Percentiles rank a stretch among this genome's conserved stretches.
These are phyloP conservation scores for Penicillium freii DNA, from an alignment of 2,329 filamentous ascomycete species.

Conservation along the genomic window DNA sequence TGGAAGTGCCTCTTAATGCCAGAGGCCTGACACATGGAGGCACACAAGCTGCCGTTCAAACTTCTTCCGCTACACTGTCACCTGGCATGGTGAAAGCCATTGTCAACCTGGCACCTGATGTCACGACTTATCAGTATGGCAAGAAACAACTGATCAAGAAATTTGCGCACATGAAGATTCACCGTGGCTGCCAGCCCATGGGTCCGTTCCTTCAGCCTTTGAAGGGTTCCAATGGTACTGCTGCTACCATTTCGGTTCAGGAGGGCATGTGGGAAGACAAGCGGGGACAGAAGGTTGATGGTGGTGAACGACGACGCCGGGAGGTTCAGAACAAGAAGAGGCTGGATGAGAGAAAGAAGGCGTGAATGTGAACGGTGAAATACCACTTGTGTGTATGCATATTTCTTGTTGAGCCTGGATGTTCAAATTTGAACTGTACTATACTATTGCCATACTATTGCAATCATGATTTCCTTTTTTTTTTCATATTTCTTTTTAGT, in stretches of 20 bases:
- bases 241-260: conserved; percentile 66
- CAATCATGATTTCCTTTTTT: not conserved
- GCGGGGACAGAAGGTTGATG: conserved; percentile 87
- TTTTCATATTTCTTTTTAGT: not conserved
- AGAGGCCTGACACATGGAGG: conserved; percentile 26
- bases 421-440: conserved; percentile 21
- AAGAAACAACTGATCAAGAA: conserved; percentile 49
- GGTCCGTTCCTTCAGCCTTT: conserved; percentile 72
- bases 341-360: conserved; percentile 72
- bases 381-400: conserved; percentile 16
- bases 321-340: conserved; percentile 85
- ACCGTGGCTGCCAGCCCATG: conserved; percentile 66
- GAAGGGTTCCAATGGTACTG: conserved; percentile 58
- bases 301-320: conserved; percentile 84
- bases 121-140: conserved; percentile 54
- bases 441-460: conserved; percentile 19
- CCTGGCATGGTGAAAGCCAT: conserved; percentile 58
- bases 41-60: conserved; percentile 26
- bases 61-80: conserved; percentile 53
- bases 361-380: conserved; percentile 13
- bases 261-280: conserved; percentile 94
- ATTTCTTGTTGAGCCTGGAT: conserved; percentile 16
- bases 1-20: conserved; percentile 52
- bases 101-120: conserved; percentile 58
- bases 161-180: conserved; percentile 65